Base-by-base conservation (phyloP, 345 rosid genomes). In the Gossypium raimondii region DNA sequence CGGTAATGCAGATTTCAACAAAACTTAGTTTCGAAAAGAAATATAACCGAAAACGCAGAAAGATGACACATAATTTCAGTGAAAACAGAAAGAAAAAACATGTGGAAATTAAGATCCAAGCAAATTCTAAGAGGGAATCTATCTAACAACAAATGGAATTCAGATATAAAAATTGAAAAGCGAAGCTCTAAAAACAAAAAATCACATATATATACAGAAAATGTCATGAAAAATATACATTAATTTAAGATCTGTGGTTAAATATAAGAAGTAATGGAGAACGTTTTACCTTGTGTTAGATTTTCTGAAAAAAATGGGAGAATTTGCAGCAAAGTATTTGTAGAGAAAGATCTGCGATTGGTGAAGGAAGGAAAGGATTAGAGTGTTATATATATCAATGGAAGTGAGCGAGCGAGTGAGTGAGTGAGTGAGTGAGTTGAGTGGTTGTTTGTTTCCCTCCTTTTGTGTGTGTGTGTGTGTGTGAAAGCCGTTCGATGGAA, bases 401-500 rank as follows among this genome's bases (percentile, higher is more conserved):
- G 58, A 10, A 51, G 24, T 17, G 58, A 57, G 11, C 2, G 7
- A 22, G 24, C 2, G 34, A 44, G n/a, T 0, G 11, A 45, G 38
- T 4, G 29, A 27, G 0, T 0, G 29, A 27, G 38, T 4, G 41
- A 56, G 72, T 22, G 57, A 67, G 57, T 22, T 20, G 71, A 12
- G 53, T 47, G 52, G 34, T 69, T 25, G 44, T 69, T 25, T 43
- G 16, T 22, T 69, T 14, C 24, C 3, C 8, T 25, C 51, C 47
- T 2, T 63, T n/a, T 48, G 2, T 48, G 12, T 11, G 3, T 60
- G 14, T 14, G 22, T 22, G 34, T 22, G 11, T 29, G 34, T 29
- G 34, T 22, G n/a, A 47, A 25, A 60, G 41, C 72, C 71, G 56
- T 67, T 47, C 11, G 72, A 47, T 67, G 41, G 41, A 67, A 5